These are phyloP conservation scores for Cucurbita moschata DNA, from an alignment of 306 rosid genomes.

Conservation along the genomic window DNA sequence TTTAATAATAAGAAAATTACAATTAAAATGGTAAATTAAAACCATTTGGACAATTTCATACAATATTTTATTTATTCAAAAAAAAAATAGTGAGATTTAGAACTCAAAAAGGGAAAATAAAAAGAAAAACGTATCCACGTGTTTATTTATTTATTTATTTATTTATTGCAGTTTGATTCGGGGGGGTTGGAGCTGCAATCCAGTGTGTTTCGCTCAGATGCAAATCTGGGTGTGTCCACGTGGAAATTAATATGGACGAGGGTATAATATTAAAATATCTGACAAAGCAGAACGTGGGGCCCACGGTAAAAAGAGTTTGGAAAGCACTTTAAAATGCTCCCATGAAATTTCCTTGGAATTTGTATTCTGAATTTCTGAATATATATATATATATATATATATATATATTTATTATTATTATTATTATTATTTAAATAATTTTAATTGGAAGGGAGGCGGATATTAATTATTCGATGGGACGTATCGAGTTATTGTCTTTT, in stretches of 20 bases:
- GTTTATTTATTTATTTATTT: neutral
- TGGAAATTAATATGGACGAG: neutral
- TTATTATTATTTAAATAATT: neutral
- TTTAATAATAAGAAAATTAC: too few relatives aligned
- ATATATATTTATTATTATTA: too few relatives aligned
- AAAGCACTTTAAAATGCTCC: neutral
- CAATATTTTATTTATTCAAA: too few relatives aligned
- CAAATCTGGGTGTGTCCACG: neutral
- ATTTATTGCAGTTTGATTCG: conserved; percentile 11
- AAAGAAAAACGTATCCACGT: conserved; percentile 18
- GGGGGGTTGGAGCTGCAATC: conserved; percentile 3
- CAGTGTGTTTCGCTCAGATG: neutral
- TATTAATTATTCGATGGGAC: neutral
- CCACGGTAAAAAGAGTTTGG: neutral
- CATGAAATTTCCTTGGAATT: neutral
- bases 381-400: neutral
- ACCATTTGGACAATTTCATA: too few relatives aligned
- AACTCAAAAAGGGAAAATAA: neutral
- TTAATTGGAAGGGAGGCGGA: neutral
- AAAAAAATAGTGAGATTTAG: neutral
- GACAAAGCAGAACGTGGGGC: neutral
- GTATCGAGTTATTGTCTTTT: neutral
- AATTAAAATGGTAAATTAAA: too few relatives aligned
- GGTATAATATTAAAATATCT: neutral
- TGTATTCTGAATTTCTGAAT: neutral